Conservation (phyloP, 495 filamentous ascomycete genomes). For the Sabuloglossum arenarium region DNA sequence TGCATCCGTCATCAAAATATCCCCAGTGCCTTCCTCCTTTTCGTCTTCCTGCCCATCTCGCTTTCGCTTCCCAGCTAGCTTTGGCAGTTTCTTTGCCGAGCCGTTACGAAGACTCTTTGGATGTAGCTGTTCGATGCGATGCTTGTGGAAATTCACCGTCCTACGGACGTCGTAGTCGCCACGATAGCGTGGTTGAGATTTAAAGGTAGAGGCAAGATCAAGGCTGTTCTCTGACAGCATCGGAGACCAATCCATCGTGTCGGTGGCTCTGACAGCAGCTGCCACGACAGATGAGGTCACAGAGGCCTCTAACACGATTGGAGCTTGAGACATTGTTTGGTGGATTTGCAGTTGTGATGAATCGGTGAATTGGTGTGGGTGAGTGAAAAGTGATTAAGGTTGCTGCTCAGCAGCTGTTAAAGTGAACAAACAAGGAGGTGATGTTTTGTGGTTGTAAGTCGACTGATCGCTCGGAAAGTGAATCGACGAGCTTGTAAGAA, state of each 20-base stretch:
- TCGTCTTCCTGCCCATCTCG: not conserved
- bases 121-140: not conserved
- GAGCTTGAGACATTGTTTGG: not conserved
- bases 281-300: not conserved
- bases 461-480: not conserved
- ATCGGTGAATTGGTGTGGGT: not conserved
- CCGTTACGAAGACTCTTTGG: not conserved
- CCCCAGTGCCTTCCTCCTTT: not conserved
- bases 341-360: not conserved
- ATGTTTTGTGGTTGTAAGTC: not conserved
- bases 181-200: not conserved
- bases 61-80: not conserved
- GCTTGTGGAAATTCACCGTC: not conserved
- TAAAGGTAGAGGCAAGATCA: not conserved
- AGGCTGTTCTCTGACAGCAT: not conserved
- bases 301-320: not conserved
- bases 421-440: not conserved
- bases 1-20: not conserved
- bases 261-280: not conserved
- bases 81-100: not conserved
- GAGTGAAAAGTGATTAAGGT: not conserved
- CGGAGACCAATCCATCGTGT: not conserved
- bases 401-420: not conserved
- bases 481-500: not conserved
- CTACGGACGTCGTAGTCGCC: not conserved